Evolutionary conservation across 2,329 filamentous ascomycete species (phyloP).

Genomic region (Periconia digitata): DNA sequence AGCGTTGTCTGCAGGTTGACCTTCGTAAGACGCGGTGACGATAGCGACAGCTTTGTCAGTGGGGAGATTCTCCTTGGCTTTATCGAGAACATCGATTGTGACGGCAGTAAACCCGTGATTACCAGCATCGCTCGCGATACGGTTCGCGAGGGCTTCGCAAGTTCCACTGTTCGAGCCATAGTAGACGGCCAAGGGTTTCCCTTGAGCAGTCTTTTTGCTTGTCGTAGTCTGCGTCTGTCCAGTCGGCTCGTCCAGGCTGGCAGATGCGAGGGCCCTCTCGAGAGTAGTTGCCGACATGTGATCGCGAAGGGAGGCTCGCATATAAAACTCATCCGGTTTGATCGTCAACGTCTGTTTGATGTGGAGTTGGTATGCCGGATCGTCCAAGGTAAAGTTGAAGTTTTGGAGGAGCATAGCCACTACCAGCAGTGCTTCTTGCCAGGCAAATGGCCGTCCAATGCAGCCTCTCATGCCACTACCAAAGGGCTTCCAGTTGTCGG

Average conservation of each 20-base stretch:
- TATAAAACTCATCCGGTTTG: constrained; percentile 47
- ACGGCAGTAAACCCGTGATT: constrained; percentile 39
- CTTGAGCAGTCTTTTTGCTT: constrained; percentile 12
- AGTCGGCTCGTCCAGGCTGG: constrained; percentile 18
- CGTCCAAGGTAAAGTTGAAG: constrained; percentile 48
- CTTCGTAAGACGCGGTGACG: constrained; percentile 47
- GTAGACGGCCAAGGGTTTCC: constrained; percentile 39
- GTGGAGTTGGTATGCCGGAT: constrained; percentile 47
- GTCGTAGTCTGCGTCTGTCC: background rate
- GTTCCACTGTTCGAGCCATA: constrained; percentile 48
- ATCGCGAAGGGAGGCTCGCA: constrained; percentile 39
- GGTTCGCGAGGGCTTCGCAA: constrained; percentile 45
- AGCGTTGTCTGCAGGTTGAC: constrained; percentile 47
- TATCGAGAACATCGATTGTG: constrained; percentile 39
- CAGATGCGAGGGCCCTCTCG: constrained; percentile 28
- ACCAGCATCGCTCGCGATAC: constrained; percentile 38
- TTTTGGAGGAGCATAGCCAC: constrained; percentile 49
- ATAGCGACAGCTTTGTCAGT: constrained; percentile 43
- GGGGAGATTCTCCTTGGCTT: constrained; percentile 34
- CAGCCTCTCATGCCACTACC: constrained; percentile 55
- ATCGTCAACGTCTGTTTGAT: constrained; percentile 50
- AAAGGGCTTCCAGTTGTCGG: constrained; percentile 55
- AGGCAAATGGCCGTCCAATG: constrained; percentile 57
- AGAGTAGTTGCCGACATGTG: constrained; percentile 35
- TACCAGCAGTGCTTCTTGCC: constrained; percentile 55